Evolutionary conservation across 2,329 filamentous ascomycete species (phyloP).

Genomic region (Dendryphion nanum): DNA sequence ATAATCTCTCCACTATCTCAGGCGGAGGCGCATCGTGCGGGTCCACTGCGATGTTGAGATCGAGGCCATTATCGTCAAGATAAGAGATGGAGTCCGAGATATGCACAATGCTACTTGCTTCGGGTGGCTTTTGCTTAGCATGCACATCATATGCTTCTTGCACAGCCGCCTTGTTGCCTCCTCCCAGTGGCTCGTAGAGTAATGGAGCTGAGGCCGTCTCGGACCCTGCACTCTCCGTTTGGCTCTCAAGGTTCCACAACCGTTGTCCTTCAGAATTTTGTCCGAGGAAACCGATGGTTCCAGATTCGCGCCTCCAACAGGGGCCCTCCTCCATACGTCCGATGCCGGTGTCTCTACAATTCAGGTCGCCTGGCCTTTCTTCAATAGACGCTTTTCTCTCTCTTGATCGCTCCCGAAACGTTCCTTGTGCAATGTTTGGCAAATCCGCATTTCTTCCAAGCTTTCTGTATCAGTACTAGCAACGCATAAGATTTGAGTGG

Average conservation of each 20-base stretch:
- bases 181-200: no score
- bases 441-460: no score
- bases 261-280: slow-evolving; percentile 35
- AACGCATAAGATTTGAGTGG: no score
- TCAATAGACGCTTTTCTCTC: no score
- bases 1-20: slow-evolving; percentile 29
- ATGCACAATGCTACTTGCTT: slow-evolving; percentile 6
- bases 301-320: slow-evolving; percentile 22
- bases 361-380: no score
- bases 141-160: neutral
- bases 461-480: no score
- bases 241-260: slow-evolving; percentile 25
- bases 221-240: neutral
- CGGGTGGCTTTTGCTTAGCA: neutral
- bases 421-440: no score
- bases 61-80: slow-evolving; percentile 29
- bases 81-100: slow-evolving; percentile 34
- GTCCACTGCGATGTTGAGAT: slow-evolving; percentile 21
- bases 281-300: slow-evolving; percentile 34
- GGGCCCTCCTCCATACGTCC: slow-evolving; percentile 29
- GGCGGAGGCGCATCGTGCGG: slow-evolving; percentile 32
- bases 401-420: no score
- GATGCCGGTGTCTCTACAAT: slow-evolving; percentile 8
- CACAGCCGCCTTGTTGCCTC: neutral
- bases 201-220: neutral